Conservation (phyloP, 2,329 filamentous ascomycete species). For the Epichloe uncinata region DNA sequence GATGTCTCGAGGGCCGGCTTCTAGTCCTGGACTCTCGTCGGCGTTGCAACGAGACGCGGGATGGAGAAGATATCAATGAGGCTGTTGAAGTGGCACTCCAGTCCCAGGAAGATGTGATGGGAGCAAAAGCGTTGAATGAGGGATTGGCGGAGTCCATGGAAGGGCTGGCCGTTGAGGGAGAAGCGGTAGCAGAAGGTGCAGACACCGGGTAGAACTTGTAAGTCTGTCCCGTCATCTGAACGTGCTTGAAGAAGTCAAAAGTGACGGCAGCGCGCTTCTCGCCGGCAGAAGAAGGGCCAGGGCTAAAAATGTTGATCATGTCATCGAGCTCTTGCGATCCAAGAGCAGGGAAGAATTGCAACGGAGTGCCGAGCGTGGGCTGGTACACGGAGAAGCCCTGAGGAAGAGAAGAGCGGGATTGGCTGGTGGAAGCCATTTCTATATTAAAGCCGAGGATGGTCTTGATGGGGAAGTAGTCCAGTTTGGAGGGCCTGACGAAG, state of each 20-base stretch:
- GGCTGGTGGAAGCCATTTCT: conserved; percentile 15
- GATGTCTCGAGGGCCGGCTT: conserved; percentile 15
- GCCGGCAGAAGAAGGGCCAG: conserved; percentile 37
- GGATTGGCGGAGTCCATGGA: conserved; percentile 33
- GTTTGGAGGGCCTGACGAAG: conserved; percentile 1
- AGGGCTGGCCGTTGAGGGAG: conserved; percentile 29
- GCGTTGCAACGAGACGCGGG: conserved; percentile 16
- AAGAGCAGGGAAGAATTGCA: conserved; percentile 55
- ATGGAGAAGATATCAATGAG: conserved; percentile 15
- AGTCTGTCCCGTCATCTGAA: conserved; percentile 38
- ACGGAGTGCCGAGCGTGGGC: conserved; percentile 38
- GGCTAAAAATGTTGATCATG: conserved; percentile 44
- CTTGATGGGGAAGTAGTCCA: background rate
- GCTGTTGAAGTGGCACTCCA: conserved; percentile 22
- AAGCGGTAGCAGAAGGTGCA: conserved; percentile 20
- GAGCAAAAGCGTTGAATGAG: conserved; percentile 32
- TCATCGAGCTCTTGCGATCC: conserved; percentile 47
- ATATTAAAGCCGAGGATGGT: background rate
- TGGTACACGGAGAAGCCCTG: conserved; percentile 49
- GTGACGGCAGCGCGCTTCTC: conserved; percentile 46
- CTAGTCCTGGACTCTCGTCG: conserved; percentile 15
- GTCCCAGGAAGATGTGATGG: conserved; percentile 33
- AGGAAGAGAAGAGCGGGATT: conserved; percentile 14
- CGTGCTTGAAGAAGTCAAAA: conserved; percentile 45
- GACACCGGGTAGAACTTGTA: conserved; percentile 48